Evolutionary conservation across 2,329 filamentous ascomycete species (phyloP).

Genomic region (Dothistroma septosporum): DNA sequence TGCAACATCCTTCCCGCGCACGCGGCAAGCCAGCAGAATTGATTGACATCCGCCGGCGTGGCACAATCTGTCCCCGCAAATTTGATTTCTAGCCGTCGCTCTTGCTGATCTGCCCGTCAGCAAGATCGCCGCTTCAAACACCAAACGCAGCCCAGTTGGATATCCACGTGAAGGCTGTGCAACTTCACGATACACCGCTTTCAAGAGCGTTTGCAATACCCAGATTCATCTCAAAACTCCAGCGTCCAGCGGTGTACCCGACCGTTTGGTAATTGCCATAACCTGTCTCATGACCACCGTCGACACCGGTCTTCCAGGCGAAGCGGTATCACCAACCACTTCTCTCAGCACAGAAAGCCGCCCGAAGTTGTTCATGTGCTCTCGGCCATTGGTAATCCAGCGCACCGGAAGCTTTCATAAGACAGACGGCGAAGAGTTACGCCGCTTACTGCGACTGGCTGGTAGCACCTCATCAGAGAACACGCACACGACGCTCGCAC

Average conservation of each 20-base stretch:
- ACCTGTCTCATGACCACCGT: not conserved
- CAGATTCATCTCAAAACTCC: not conserved
- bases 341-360: not conserved
- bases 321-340: not conserved
- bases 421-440: not conserved
- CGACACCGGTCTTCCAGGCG: not conserved
- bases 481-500: not conserved
- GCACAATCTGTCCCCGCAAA: not conserved
- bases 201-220: not conserved
- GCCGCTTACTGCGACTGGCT: not conserved
- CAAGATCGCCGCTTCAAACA: not conserved
- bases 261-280: not conserved
- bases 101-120: not conserved
- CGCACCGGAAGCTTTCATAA: not conserved
- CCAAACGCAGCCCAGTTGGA: not conserved
- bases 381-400: not conserved
- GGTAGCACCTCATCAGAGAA: not conserved
- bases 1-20: not conserved
- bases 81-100: not conserved
- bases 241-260: not conserved
- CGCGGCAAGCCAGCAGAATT: not conserved
- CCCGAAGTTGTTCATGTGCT: not conserved
- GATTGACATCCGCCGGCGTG: not conserved
- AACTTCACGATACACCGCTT: not conserved
- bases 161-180: not conserved